Base-by-base conservation (phyloP, 768 basidiomycete species). In the Rhodotorula graminis region DNA sequence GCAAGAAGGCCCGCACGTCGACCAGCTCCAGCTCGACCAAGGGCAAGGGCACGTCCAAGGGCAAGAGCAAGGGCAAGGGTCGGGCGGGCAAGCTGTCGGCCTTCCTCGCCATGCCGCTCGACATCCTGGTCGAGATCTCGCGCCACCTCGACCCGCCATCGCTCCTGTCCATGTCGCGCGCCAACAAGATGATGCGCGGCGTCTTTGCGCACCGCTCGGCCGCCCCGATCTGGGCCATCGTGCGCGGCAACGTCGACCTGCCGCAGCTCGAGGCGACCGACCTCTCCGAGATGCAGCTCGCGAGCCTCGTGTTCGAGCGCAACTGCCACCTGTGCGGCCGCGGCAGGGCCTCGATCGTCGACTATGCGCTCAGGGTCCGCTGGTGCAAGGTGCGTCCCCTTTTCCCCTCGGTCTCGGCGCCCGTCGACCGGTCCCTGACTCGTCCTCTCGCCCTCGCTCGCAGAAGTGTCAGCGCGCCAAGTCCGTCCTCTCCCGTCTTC, bases 241-340 rank as follows among this genome's bases (percentile, higher is more conserved):
- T 49, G 18, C 47, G 18, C 19, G 18, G 47, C 47, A 19, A 49
- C 47, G 47, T 23, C 47, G 8, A 23, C 47, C 23, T 49, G 19
- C 47, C 47, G 19, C 8, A 5, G 44, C 44, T 46, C 44, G 44
- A 46, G 44, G 12, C 52, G 52, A 27, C 52, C 52, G 63, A 64
- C 63, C 25, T 64, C 27, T 56, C 19, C 37, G 63, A 64, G 18
- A 29, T 42, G 52, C 37, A 40, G 25, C 40, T 42, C 40, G 63
- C 63, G 23, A 42, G 37, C 3, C 31, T 64, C 21, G 16, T 64
- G 40, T 64, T 42, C 40, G 63, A 55, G n/a, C 52, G 63, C 40
- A 55, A 55, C 63, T 64, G 63, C 52, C 40, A 44, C 40, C 52
- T 62, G 47, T 62, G 61, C 31, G 61, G 47, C 31, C 47, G 47